Percentiles rank a stretch among this genome's conserved stretches.
Evolutionary conservation across 2,329 filamentous ascomycete species (phyloP).

Genomic region (Verticillium tricorpus): DNA sequence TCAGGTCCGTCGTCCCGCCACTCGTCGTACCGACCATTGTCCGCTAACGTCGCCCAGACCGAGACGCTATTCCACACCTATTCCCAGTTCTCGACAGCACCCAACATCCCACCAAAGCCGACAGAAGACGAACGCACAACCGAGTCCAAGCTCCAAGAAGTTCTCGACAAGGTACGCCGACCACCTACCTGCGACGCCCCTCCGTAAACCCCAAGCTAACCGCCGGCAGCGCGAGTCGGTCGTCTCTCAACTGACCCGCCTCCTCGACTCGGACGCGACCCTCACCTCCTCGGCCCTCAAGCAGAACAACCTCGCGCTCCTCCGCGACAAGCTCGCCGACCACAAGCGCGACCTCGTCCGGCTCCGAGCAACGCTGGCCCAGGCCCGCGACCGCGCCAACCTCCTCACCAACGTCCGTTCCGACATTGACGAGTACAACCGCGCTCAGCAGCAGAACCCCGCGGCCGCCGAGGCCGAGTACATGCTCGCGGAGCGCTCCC

Average conservation of each 20-base stretch:
- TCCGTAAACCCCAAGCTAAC: slow-evolving; percentile 4
- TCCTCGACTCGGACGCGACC: slow-evolving; percentile 87
- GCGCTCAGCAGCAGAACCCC: slow-evolving; percentile 62
- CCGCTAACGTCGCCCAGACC: slow-evolving; percentile 51
- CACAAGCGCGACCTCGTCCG: slow-evolving; percentile 80
- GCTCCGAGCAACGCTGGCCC: slow-evolving; percentile 66
- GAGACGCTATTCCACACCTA: slow-evolving; percentile 81
- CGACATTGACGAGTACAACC: slow-evolving; percentile 81
- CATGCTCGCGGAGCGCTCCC: slow-evolving; percentile 85
- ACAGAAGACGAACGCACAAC: slow-evolving; percentile 78
- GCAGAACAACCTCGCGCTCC: slow-evolving; percentile 88
- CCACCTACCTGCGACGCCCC: background rate
- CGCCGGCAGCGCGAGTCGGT: slow-evolving; percentile 68
- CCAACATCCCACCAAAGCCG: slow-evolving; percentile 76
- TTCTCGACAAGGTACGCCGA: slow-evolving; percentile 68
- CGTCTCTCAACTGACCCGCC: slow-evolving; percentile 75
- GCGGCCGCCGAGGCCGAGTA: slow-evolving; percentile 87
- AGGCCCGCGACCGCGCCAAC: slow-evolving; percentile 82
- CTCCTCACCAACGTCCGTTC: slow-evolving; percentile 85
- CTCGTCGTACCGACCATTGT: background rate
- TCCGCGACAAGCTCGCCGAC: slow-evolving; percentile 83
- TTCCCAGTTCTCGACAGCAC: slow-evolving; percentile 80
- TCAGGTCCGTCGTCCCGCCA: slow-evolving; percentile 56
- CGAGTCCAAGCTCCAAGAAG: slow-evolving; percentile 76
- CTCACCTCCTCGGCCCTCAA: slow-evolving; percentile 90